A percentile compares a stretch with the other conserved stretches of the same genome.
These are phyloP conservation scores for Cucurbita moschata DNA, from an alignment of 306 rosid species.

Conservation along the genomic window DNA sequence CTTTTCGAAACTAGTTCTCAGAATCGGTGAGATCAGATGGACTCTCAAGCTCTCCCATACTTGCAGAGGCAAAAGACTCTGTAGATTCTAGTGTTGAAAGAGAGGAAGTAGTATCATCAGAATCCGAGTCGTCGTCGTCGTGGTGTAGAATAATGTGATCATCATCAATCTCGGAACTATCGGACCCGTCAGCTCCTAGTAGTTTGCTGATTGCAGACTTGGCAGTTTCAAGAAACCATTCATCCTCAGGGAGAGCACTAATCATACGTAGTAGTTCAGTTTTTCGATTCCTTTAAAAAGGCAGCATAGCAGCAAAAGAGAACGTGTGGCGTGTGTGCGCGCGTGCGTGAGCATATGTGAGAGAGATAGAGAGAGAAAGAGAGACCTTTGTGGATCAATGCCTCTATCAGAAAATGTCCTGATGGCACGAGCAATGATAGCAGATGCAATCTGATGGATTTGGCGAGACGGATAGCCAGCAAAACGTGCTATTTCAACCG, in stretches of 20 bases:
- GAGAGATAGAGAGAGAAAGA: constrained; percentile 2
- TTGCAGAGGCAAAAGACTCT: constrained; percentile 88
- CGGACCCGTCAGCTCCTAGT: constrained; percentile 61
- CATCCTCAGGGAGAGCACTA: constrained; percentile 88
- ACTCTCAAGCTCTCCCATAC: constrained; percentile 89
- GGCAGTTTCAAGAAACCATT: constrained; percentile 91
- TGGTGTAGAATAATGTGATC: constrained; percentile 49
- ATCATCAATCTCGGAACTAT: constrained; percentile 59
- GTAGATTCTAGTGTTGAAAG: constrained; percentile 51
- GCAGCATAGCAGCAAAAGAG: not conserved
- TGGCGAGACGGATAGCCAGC: constrained; percentile 87
- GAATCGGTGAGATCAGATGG: constrained; percentile 51
- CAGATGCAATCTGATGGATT: constrained; percentile 81
- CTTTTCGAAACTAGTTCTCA: not conserved
- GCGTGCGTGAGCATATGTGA: not conserved
- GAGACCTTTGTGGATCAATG: constrained; percentile 62
- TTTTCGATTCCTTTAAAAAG: not conserved
- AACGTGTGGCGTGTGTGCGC: not conserved
- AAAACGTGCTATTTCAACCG: constrained; percentile 85
- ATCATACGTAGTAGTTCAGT: constrained; percentile 4
- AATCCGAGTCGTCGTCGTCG: constrained; percentile 36
- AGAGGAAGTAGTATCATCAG: constrained; percentile 62
- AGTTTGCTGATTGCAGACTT: constrained; percentile 69
- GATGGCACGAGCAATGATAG: constrained; percentile 82
- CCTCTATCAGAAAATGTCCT: constrained; percentile 81